Base-by-base conservation (phyloP, 2,329 filamentous ascomycete species). In the Trichoderma atrobrunneum region DNA sequence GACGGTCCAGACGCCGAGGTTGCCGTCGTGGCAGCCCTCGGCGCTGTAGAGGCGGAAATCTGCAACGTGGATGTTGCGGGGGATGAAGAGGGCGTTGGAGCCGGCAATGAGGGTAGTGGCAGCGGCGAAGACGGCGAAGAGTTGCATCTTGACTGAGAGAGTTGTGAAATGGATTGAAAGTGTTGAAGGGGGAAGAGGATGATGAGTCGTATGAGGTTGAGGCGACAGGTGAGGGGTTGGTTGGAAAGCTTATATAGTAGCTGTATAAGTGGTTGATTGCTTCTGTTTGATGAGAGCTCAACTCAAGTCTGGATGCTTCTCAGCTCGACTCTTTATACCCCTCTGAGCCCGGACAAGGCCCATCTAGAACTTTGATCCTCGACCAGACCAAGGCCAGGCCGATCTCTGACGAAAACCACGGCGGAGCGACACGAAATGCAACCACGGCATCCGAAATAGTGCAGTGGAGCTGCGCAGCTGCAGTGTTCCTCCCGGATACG, bases 1-100 rank as follows among this genome's bases (percentile, higher is more conserved):
- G 43, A 78, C 74, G 12, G 77, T 78, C 76, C 76, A 78, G 32
- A 78, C 65, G 28, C 77, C 77, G 21, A 74, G 30, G 67, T 78
- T 78, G 28, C 71, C 28, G 2, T 61, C n/a, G 21, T 24, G 69
- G 73, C 77, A 78, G 54, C 71, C 75, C 12, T 66, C 43, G 1
- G 59, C 74, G 16, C 75, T 72, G 34, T 70, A 78, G 43, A 77
- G 57, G 18, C 77, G 77, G 59, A 78, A 78, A 60, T 78, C 75
- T 54, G 72, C 73, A n/a, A 78, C 74, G 57, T 78, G 74, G n/a
- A 72, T 72, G 64, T 75, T 75, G 36, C 76, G 72, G 10, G 73
- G 56, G 70, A 75, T 57, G 56, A 74, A 63, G 12, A 74, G 73
- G 48, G 74, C 75, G 7, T 62, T 67, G 65, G 73, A 56, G 48